Base-by-base conservation (phyloP, 2,329 filamentous ascomycete species). In the Cephalotrichum gorgonifer region DNA sequence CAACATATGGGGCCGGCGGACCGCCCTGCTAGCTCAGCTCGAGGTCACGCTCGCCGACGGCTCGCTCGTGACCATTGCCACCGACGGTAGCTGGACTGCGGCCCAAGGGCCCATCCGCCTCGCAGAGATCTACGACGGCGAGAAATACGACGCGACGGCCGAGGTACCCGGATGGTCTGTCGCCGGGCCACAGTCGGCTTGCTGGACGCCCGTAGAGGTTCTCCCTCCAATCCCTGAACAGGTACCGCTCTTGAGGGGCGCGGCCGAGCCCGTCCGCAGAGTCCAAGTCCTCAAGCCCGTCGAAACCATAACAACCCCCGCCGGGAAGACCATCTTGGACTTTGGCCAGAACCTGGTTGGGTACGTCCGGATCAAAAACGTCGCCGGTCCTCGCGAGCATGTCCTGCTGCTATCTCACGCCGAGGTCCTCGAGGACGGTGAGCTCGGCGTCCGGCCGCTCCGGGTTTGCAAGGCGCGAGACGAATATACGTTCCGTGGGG, bases 331-430 rank as follows among this genome's bases (percentile, higher is more conserved):
- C 0, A 60, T 79, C 1, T 51, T 80, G 5, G 75, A 81, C 53
- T 79, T 80, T 56, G 76, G 76, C 2, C 76, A 81, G 55, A 79
- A 81, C 53, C 60, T 80, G 0, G 76, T 79, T 1, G 78, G 77
- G 1, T 67, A 66, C 53, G 49, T 78, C 1, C 59, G 62, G 0
- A 53, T 79, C 8, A 63, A 55, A 1, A 56, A 60, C 1, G 56
- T 71, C 2, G 54, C 54, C 35, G 69, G 64, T 0, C 60, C 63
- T 0, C 55, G 56, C 2, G 70, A 68, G 1, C 62, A 66, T 3
- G 64, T 59, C 7, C 66, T 80, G 17, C 66, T 61, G 5, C 60
- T 81, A 11, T 8, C 57, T 0, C 76, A 81, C 55, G 71, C 76
- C 1, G 78, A 81, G 57, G 76, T 76, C 12, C 63, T 81, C 4